A percentile compares a stretch with the other conserved stretches of the same genome.
These are phyloP conservation scores for Candida takata DNA, from an alignment of 805 yeast species.

Conservation along the genomic window DNA sequence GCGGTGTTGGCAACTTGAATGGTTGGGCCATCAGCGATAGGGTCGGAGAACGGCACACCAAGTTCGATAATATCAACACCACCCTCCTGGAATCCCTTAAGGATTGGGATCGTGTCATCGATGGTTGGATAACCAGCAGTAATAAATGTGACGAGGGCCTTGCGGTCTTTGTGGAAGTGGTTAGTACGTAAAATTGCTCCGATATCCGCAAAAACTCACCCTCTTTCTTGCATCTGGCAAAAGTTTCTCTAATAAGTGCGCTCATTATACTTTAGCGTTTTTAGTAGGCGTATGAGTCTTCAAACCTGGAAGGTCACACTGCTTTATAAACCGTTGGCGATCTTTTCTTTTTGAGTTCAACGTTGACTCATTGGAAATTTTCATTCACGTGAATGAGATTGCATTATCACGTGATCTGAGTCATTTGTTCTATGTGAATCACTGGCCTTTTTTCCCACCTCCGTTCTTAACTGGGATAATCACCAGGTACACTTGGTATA, in stretches of 20 bases:
- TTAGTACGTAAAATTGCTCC: neutral
- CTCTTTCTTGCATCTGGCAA: conserved; percentile 51
- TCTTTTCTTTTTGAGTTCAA: neutral
- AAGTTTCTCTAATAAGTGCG: conserved; percentile 49
- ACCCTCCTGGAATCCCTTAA: conserved; percentile 86
- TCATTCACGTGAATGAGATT: neutral
- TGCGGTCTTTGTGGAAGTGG: conserved; percentile 40
- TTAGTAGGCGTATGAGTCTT: no score
- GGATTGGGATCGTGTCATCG: conserved; percentile 80
- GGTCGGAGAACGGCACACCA: conserved; percentile 96
- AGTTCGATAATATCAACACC: conserved; percentile 94
- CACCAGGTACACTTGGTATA: no score
- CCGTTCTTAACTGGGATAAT: no score
- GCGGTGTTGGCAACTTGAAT: conserved; percentile 81
- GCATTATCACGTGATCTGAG: neutral
- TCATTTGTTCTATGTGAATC: no score
- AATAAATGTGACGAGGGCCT: conserved; percentile 84
- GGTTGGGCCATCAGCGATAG: conserved; percentile 98
- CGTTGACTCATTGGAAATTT: neutral
- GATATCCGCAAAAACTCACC: conserved; percentile 20
- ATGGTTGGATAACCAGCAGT: conserved; percentile 92
- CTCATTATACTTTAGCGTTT: conserved; percentile 5
- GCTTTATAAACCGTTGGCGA: neutral
- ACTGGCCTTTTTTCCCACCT: no score
- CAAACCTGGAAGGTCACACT: no score